phyloP scores from a whole-genome alignment of 768 basidiomycete genomes.

The Grammothele lineata region DNA sequence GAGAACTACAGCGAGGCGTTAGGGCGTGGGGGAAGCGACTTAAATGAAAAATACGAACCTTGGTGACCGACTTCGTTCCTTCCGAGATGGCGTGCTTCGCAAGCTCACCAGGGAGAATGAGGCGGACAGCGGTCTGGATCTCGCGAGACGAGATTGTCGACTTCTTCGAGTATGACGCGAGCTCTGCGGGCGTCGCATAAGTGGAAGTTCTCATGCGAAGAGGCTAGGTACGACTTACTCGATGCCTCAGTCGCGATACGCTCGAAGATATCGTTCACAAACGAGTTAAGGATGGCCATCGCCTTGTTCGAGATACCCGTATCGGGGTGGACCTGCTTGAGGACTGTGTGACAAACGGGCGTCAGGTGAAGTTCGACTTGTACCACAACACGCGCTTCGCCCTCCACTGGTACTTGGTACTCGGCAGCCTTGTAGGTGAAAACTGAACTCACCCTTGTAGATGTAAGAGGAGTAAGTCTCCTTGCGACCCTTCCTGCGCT shows the following conservation, averaged over 20 bases:
- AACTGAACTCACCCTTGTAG: slow-evolving; percentile 66
- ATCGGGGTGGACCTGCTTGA: slow-evolving; percentile 97
- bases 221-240: slow-evolving; percentile 65
- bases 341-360: slow-evolving; percentile 50
- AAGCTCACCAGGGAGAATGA: slow-evolving; percentile 95
- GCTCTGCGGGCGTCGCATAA: slow-evolving; percentile 62
- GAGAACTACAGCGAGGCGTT: slow-evolving; percentile 32
- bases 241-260: slow-evolving; percentile 88
- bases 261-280: slow-evolving; percentile 94
- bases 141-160: slow-evolving; percentile 98
- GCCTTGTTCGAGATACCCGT: slow-evolving; percentile 99
- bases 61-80: slow-evolving; percentile 76
- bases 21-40: neutral
- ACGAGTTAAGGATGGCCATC: slow-evolving; percentile 88
- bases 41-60: slow-evolving; percentile 28
- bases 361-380: too few relatives aligned
- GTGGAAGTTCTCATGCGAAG: too few relatives aligned
- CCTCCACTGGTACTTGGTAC: too few relatives aligned
- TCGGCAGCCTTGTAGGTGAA: too few relatives aligned
- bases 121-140: slow-evolving; percentile 93
- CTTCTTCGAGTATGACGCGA: slow-evolving; percentile 97
- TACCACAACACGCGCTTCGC: too few relatives aligned
- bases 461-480: slow-evolving; percentile 95
- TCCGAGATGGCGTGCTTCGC: slow-evolving; percentile 99
- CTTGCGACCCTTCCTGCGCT: slow-evolving; percentile 84